Evolutionary conservation across 805 yeast genomes (phyloP).

Genomic region (Metschnikowia drakensbergensis): DNA sequence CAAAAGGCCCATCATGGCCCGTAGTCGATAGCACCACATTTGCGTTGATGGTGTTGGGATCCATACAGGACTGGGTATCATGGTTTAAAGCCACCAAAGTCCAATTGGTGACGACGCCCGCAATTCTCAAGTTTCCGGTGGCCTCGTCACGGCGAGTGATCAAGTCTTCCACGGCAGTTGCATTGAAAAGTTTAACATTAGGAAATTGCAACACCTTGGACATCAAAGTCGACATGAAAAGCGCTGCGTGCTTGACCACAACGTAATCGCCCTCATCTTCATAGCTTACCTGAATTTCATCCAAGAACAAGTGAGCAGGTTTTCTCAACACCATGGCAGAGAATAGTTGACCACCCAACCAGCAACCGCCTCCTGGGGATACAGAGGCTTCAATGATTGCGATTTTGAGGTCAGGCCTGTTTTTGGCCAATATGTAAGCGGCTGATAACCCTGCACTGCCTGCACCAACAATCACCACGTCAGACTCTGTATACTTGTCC

Average conservation of each 20-base stretch:
- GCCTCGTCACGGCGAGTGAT: slow-evolving; percentile 61
- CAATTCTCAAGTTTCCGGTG: slow-evolving; percentile 58
- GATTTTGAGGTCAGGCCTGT: slow-evolving; percentile 71
- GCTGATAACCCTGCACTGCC: slow-evolving; percentile 76
- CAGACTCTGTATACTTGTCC: slow-evolving; percentile 71
- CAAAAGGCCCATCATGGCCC: slow-evolving; percentile 83
- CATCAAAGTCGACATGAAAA: slow-evolving; percentile 66
- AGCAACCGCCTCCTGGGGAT: slow-evolving; percentile 79
- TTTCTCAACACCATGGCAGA: slow-evolving; percentile 78
- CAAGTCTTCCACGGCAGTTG: slow-evolving; percentile 77
- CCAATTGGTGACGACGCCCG: slow-evolving; percentile 84
- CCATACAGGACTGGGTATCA: slow-evolving; percentile 77
- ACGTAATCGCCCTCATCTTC: slow-evolving; percentile 81
- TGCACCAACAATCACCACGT: slow-evolving; percentile 72
- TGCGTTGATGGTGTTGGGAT: slow-evolving; percentile 71
- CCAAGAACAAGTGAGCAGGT: slow-evolving; percentile 68
- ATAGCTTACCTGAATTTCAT: slow-evolving; percentile 59
- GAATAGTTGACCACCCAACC: slow-evolving; percentile 74
- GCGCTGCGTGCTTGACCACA: slow-evolving; percentile 77
- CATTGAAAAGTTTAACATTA: slow-evolving; percentile 72
- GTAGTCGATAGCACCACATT: slow-evolving; percentile 65
- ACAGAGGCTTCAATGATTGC: slow-evolving; percentile 72
- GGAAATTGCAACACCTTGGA: slow-evolving; percentile 69
- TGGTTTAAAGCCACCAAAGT: slow-evolving; percentile 73
- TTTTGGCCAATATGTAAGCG: slow-evolving; percentile 67